These are phyloP conservation scores for Coemansia furcata DNA, from an alignment of 192 early-diverging fungal species.

Conservation along the genomic window DNA sequence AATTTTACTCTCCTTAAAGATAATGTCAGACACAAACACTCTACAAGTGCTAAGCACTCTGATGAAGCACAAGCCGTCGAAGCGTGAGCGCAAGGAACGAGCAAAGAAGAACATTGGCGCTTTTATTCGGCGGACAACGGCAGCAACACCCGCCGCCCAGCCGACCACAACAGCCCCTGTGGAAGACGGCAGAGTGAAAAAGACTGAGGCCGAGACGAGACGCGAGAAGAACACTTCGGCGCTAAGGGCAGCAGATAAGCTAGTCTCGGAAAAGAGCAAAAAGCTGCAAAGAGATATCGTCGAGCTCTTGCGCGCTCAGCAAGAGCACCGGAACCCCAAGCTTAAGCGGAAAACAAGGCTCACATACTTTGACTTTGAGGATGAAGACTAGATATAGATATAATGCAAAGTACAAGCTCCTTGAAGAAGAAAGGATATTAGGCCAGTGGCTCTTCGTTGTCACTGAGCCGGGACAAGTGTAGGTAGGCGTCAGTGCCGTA, in stretches of 20 bases:
- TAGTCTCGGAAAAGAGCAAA: constrained; percentile 25
- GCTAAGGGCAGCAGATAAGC: constrained; percentile 21
- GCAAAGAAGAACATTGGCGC: constrained; percentile 11
- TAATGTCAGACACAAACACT: constrained; percentile 29
- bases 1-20: background rate
- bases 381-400: constrained; percentile 1
- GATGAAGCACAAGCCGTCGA: constrained; percentile 31
- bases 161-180: background rate
- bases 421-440: constrained; percentile 23
- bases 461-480: constrained; percentile 84
- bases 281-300: constrained; percentile 30
- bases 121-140: constrained; percentile 14
- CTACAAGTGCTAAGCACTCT: constrained; percentile 26
- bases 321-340: constrained; percentile 31
- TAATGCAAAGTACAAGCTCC: background rate
- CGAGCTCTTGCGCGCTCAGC: constrained; percentile 40
- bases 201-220: constrained; percentile 2
- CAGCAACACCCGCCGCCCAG: background rate
- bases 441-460: constrained; percentile 84
- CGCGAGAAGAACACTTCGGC: constrained; percentile 20
- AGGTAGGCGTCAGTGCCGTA: constrained; percentile 94
- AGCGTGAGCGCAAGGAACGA: constrained; percentile 23
- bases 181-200: background rate
- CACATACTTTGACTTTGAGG: constrained; percentile 46
- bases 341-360: constrained; percentile 24